Percentiles rank a stretch among this genome's conserved stretches.
These are phyloP conservation scores for Ramularia endophylla DNA, from an alignment of 2,329 filamentous ascomycete genomes.

Conservation along the genomic window DNA sequence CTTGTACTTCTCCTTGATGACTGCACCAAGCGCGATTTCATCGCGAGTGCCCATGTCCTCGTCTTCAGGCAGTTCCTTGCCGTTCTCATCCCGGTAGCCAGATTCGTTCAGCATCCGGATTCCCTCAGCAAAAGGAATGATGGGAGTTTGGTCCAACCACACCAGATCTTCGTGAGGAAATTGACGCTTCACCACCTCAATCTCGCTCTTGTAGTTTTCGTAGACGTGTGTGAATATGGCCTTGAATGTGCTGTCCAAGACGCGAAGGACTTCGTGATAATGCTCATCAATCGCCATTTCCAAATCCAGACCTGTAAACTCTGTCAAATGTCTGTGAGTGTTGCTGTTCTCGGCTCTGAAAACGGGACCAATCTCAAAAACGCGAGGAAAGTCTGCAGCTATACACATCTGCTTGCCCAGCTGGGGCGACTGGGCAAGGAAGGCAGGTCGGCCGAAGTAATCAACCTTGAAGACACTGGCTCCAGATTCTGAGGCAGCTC, in stretches of 20 bases:
- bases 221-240: conserved; percentile 69
- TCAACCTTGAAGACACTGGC: conserved; percentile 87
- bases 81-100: conserved; percentile 71
- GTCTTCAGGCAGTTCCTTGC: conserved; percentile 60
- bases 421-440: conserved; percentile 86
- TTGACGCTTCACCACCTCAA: conserved; percentile 72
- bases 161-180: conserved; percentile 84
- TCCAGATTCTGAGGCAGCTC: conserved; percentile 83
- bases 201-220: conserved; percentile 60
- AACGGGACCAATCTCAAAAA: conserved; percentile 85
- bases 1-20: conserved; percentile 78
- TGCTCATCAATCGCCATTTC: conserved; percentile 88
- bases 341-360: conserved; percentile 96
- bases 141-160: conserved; percentile 78
- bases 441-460: conserved; percentile 83
- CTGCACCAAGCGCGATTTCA: conserved; percentile 76
- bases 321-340: conserved; percentile 87
- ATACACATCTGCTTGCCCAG: conserved; percentile 91
- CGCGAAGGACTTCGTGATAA: conserved; percentile 78
- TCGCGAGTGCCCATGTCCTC: conserved; percentile 82
- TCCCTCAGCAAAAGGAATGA: conserved; percentile 73
- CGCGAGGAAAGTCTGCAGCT: conserved; percentile 78
- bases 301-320: conserved; percentile 87
- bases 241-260: conserved; percentile 77
- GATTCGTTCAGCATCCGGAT: conserved; percentile 74